Conservation (phyloP, 1,284 basidiomycete species). For the Ceratobasidium sp. region DNA sequence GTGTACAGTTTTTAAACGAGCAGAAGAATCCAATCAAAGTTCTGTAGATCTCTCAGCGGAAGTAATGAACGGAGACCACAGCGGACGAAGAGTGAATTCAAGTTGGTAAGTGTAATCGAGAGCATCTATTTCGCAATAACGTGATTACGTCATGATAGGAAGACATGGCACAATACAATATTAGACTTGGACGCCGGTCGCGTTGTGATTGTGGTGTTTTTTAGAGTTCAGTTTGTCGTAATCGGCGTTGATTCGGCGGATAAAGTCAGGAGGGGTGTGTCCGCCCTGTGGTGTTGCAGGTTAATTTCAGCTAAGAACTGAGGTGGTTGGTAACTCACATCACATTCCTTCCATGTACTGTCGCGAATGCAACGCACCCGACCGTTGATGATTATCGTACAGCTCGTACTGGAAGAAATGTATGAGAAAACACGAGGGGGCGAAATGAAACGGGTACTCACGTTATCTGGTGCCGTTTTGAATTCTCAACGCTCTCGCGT, state of each 20-base stretch:
- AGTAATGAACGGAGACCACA: constrained; percentile 30
- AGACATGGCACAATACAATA: not conserved
- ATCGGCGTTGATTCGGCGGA: constrained; percentile 79
- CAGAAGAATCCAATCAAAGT: not conserved
- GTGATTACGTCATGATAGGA: constrained; percentile 24
- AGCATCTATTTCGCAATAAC: constrained; percentile 23
- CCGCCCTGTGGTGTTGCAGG: constrained; percentile 67
- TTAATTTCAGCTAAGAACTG: constrained; percentile 39
- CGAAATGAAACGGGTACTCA: constrained; percentile 54
- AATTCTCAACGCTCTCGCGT: constrained; percentile 66
- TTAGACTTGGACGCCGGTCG: constrained; percentile 6
- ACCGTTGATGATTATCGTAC: constrained; percentile 80
- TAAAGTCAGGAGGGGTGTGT: constrained; percentile 77
- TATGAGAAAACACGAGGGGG: constrained; percentile 9
- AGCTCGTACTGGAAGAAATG: constrained; percentile 70
- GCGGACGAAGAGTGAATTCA: constrained; percentile 21
- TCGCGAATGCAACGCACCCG: constrained; percentile 80
- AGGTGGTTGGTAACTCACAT: constrained; percentile 64
- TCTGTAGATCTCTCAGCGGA: constrained; percentile 3
- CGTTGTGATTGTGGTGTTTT: constrained; percentile 10
- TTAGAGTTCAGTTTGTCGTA: constrained; percentile 68
- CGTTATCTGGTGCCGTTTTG: constrained; percentile 65
- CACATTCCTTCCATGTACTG: constrained; percentile 81
- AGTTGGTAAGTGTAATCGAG: not conserved
- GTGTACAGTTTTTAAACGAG: constrained; percentile 1